Evolutionary conservation across 306 rosid genomes (phyloP).

Genomic region (Citrullus colocynthis): DNA sequence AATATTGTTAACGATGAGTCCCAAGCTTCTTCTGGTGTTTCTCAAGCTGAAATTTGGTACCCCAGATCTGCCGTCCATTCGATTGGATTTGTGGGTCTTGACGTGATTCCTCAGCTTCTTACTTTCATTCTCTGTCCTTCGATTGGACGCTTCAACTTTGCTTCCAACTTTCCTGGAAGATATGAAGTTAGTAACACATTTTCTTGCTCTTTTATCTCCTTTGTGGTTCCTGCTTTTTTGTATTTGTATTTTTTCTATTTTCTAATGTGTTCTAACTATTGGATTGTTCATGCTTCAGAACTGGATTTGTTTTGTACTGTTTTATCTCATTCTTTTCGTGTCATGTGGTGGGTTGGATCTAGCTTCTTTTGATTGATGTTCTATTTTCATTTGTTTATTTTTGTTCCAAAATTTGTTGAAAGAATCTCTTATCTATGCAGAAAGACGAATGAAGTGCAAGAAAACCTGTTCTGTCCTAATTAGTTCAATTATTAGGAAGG

Average conservation of each 20-base stretch:
- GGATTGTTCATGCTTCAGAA: neutral
- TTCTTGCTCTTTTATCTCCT: neutral
- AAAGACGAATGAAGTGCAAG: neutral
- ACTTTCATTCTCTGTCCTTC: neutral
- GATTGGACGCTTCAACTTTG: neutral
- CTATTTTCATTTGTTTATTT: neutral
- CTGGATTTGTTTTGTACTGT: neutral
- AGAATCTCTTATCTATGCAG: neutral
- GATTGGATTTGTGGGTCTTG: constrained; percentile 1
- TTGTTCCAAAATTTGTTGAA: neutral
- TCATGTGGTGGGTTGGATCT: neutral
- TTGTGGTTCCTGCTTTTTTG: neutral
- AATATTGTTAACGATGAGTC: neutral
- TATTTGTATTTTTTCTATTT: too few species aligned
- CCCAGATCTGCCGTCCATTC: neutral
- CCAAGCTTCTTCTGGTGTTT: neutral
- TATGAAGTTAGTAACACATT: neutral
- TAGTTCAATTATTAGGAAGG: neutral
- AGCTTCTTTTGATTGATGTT: neutral
- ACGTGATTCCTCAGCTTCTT: constrained; percentile 1
- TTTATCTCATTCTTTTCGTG: neutral
- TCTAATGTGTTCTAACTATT: neutral
- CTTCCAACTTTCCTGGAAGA: neutral
- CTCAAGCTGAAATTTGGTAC: neutral
- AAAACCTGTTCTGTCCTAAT: neutral